Evolutionary conservation across 495 filamentous ascomycete genomes (phyloP).

Genomic region (Aspergillus ostianus): DNA sequence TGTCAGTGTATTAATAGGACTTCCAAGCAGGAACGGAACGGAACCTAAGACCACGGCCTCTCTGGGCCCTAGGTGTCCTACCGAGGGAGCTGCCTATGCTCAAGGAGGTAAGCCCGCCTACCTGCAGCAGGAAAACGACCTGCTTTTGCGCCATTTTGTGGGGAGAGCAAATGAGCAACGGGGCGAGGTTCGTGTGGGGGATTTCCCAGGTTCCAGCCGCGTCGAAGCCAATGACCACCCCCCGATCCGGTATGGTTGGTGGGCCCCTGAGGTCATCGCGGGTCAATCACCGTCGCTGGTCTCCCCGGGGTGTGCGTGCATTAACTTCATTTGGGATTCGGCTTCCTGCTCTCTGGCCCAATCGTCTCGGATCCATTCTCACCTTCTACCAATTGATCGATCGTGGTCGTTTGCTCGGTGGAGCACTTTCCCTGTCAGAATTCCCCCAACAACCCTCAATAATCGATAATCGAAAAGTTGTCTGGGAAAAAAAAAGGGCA

Average conservation of each 20-base stretch:
- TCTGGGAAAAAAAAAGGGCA: too few relatives aligned
- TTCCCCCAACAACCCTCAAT: neutral
- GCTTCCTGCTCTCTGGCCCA: neutral
- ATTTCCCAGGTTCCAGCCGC: conserved; percentile 23
- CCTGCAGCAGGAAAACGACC: neutral
- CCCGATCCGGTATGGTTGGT: conserved; percentile 7
- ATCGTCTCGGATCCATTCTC: too few relatives aligned
- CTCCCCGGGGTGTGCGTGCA: neutral
- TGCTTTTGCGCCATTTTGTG: conserved; percentile 22
- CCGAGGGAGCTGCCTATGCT: too few relatives aligned
- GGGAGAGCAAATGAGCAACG: conserved; percentile 18
- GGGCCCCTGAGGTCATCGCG: conserved; percentile 11
- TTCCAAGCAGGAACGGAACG: neutral
- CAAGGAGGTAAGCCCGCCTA: too few relatives aligned
- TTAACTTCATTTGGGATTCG: too few relatives aligned
- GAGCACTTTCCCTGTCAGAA: neutral
- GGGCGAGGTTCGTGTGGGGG: conserved; percentile 20
- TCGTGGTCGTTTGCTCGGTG: neutral
- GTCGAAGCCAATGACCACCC: conserved; percentile 14
- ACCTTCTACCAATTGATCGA: too few relatives aligned
- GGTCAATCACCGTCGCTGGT: neutral
- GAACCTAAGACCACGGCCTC: neutral
- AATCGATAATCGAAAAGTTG: neutral
- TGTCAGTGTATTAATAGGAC: too few relatives aligned
- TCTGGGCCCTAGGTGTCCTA: too few relatives aligned